A percentile compares a stretch with the other conserved stretches of the same genome.
These are phyloP conservation scores for Mesostigma viride DNA, from an alignment of 139 green algal genomes.

Conservation along the genomic window DNA sequence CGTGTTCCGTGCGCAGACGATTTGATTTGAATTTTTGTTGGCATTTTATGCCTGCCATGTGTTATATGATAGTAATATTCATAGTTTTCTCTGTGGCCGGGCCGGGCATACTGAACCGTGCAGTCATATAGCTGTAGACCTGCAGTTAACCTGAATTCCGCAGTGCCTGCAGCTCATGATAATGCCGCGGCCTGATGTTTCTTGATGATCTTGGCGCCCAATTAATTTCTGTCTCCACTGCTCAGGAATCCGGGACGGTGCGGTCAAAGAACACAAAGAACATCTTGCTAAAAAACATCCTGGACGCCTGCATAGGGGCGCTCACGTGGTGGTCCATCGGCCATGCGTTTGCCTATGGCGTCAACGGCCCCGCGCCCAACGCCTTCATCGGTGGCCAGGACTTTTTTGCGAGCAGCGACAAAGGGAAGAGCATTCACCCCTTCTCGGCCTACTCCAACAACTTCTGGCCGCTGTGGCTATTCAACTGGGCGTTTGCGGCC, in stretches of 20 bases:
- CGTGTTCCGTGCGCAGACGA: no score
- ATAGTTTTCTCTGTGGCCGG: no score
- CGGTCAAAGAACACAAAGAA: slow-evolving; percentile 70
- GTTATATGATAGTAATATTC: no score
- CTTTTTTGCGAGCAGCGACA: slow-evolving; percentile 34
- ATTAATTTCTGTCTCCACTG: slow-evolving; percentile 53
- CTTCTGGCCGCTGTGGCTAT: slow-evolving; percentile 29
- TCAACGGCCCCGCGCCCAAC: no score
- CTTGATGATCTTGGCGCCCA: slow-evolving; percentile 65
- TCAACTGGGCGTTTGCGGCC: slow-evolving; percentile 36
- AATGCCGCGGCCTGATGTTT: no score
- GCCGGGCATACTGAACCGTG: no score
- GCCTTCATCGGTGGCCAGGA: slow-evolving; percentile 37
- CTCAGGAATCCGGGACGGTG: slow-evolving; percentile 56
- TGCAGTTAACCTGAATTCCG: no score
- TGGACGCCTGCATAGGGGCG: slow-evolving; percentile 52
- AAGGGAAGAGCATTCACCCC: no score
- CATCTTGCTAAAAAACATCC: slow-evolving; percentile 65
- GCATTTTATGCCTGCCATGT: no score
- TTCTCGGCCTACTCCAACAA: background rate
- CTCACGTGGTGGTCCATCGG: slow-evolving; percentile 42
- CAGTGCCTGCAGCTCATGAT: no score
- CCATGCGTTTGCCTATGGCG: slow-evolving; percentile 48
- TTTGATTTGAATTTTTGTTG: no score
- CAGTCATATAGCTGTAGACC: no score